phyloP scores from a whole-genome alignment of 495 filamentous ascomycete species.

The Lophiostoma macrostomum region DNA sequence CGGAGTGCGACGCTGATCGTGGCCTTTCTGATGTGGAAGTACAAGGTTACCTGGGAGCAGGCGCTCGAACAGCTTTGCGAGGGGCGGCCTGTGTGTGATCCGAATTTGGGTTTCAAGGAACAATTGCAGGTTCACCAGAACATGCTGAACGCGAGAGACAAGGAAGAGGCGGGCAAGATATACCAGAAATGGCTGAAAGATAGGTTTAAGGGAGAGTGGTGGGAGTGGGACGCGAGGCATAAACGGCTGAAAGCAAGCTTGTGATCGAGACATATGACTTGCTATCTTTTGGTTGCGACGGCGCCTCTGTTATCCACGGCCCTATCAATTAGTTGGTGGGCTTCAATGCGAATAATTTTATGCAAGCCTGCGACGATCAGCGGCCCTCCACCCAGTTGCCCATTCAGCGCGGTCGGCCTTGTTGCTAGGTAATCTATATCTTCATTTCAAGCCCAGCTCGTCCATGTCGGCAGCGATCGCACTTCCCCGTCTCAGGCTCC shows the following conservation, averaged over 20 bases:
- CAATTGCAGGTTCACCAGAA: slow-evolving; percentile 28
- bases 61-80: slow-evolving; percentile 34
- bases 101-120: slow-evolving; percentile 38
- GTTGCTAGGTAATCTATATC: too few species aligned
- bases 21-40: slow-evolving; percentile 37
- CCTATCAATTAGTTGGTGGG: too few species aligned
- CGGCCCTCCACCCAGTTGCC: too few species aligned
- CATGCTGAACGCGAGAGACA: slow-evolving; percentile 26
- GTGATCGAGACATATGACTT: too few species aligned
- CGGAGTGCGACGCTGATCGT: slow-evolving; percentile 32
- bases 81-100: slow-evolving; percentile 35
- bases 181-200: slow-evolving; percentile 33
- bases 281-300: too few species aligned
- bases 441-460: too few species aligned
- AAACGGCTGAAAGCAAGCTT: slow-evolving; percentile 13
- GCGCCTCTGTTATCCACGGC: too few species aligned
- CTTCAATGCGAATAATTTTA: too few species aligned
- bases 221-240: slow-evolving; percentile 32
- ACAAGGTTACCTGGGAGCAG: slow-evolving; percentile 13
- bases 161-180: slow-evolving; percentile 1
- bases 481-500: too few species aligned
- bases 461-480: too few species aligned
- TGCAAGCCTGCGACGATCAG: too few species aligned
- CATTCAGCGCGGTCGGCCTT: too few species aligned
- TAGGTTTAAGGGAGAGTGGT: slow-evolving; percentile 29